Evolutionary conservation across 2,329 filamentous ascomycete genomes (phyloP), one percentile per base, ranked within the genome.

Genomic region (Geosmithia flava): DNA sequence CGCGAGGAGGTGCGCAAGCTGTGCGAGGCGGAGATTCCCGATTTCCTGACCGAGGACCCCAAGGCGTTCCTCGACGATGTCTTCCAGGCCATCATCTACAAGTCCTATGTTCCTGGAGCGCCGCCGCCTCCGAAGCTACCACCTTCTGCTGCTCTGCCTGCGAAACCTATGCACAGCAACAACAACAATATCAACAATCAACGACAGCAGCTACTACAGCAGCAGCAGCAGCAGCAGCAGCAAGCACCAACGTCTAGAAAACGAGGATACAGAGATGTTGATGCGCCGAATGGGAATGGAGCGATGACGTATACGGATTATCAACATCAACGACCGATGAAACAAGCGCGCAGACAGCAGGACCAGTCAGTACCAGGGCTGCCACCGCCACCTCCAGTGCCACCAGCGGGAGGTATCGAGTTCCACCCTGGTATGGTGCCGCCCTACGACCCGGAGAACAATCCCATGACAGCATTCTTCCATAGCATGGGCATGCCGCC

Each of bases 11-110:
- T 89, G 48, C 76, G 80, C 57, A 69, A 74, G 55, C 76, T 84
- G 47, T 88, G 84, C 62, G 73, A 86, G 58, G 72, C 78, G 47
- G 83, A 88, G 61, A 80, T 91, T 41, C 75, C 78, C 2, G 85
- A 90, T 59, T 91, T 91, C 59, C 65, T 91, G 17, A 78, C 78
- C 56, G 81, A 87, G 57, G 65, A 68, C 33, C 56, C 65, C 13
- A 66, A 62, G 47, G 53, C 59, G 2, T 89, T 91, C 55, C 80
- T 88, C 33, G 70, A 82, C 56, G 83, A 89, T 56, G 73, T 90
- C 19, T 83, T 90, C 57, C 64, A 75, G 46, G 78, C 78, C 5
- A 74, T 91, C 50, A 66, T 73, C 43, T 75, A 75, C 58, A 82
- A 76, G 57, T 72, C 74, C 5, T 85, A 81, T 59, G 59, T 77